Evolutionary conservation across 2,329 filamentous ascomycete species (phyloP), one percentile per base, ranked within the genome.

Genomic region (Cladosporium austrohemisphaericum): DNA sequence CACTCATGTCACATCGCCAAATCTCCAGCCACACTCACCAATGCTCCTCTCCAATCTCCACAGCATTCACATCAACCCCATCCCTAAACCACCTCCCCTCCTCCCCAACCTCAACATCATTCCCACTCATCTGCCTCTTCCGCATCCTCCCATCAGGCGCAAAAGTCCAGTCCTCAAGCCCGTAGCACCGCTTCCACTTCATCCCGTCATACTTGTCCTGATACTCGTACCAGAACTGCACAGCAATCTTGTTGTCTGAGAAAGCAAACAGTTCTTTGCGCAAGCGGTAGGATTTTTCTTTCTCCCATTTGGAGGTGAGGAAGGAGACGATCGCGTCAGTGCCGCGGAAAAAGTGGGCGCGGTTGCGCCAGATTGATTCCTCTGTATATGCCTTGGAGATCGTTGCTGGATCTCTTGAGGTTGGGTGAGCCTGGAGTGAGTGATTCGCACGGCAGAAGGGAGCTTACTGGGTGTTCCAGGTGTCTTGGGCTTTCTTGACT

Each of bases 151-250:
- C 85, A 57, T 86, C 78, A 1, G 77, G 73, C 0, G 80, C 81
- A 66, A 88, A 88, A 0, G 84, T 88, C 85, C 85, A 88, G 62
- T 89, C 84, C 62, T 89, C 85, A 9, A 94, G 76, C 0, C 89
- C 89, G 61, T 94, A 94, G 36, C 85, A 90, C n/a, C 88, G 77
- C 76, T 85, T 91, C 88, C 88, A 95, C 65, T 88, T 73, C 70
- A 73, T 68, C 6, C 65, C 82, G 29, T 85, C 84, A 1, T 75
- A 59, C 6, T 70, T 69, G 60, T 92, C 86, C 55, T 82, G 78
- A 69, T 82, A 91, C 67, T 94, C 85, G 61, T 92, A 94, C 88
- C 88, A 94, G 66, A 93, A 94, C 63, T 95, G 88, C 18, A 94
- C 89, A 1, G 88, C 88, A 55, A 91, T 92, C 68, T 81, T 85